Conservation (phyloP, 2,329 filamentous ascomycete species). For the Diaporthe aspalathi region DNA sequence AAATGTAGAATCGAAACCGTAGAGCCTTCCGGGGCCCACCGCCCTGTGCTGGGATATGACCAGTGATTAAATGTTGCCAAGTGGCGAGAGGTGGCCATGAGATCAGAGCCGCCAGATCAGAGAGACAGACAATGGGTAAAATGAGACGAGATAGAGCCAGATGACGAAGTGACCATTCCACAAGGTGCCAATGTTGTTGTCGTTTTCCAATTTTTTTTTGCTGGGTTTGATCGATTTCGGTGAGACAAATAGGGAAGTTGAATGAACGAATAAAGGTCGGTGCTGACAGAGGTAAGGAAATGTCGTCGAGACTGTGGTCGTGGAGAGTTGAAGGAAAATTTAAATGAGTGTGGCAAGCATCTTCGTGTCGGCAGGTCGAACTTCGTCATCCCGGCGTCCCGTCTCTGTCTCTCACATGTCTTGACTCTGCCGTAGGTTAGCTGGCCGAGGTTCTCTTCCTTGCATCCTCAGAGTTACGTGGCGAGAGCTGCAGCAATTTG, state of each 20-base stretch:
- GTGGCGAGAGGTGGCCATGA: not conserved
- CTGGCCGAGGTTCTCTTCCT: slow-evolving; percentile 48
- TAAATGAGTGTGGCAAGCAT: slow-evolving; percentile 38
- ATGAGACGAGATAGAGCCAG: slow-evolving; percentile 1
- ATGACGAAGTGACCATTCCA: slow-evolving; percentile 28
- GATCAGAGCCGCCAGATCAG: slow-evolving; percentile 11
- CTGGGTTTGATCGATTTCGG: slow-evolving; percentile 24
- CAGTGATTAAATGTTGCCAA: not conserved
- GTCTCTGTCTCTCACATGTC: slow-evolving; percentile 18
- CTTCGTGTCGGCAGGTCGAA: slow-evolving; percentile 33
- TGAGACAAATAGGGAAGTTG: slow-evolving; percentile 38
- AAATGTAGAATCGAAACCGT: slow-evolving; percentile 7
- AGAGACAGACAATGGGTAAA: not conserved
- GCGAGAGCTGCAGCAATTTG: slow-evolving; percentile 75
- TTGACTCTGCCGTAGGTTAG: slow-evolving; percentile 38
- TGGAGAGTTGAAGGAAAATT: slow-evolving; percentile 29
- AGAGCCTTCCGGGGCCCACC: slow-evolving; percentile 1
- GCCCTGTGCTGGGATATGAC: not conserved
- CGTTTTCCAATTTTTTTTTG: slow-evolving; percentile 36
- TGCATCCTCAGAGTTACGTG: slow-evolving; percentile 64
- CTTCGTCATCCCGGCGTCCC: slow-evolving; percentile 23
- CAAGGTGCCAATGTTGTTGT: slow-evolving; percentile 33
- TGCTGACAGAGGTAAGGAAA: slow-evolving; percentile 40
- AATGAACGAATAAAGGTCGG: slow-evolving; percentile 48
- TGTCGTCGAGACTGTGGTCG: slow-evolving; percentile 39